Conservation (phyloP, 2,329 filamentous ascomycete species). For the Paecilomyces fulvus region DNA sequence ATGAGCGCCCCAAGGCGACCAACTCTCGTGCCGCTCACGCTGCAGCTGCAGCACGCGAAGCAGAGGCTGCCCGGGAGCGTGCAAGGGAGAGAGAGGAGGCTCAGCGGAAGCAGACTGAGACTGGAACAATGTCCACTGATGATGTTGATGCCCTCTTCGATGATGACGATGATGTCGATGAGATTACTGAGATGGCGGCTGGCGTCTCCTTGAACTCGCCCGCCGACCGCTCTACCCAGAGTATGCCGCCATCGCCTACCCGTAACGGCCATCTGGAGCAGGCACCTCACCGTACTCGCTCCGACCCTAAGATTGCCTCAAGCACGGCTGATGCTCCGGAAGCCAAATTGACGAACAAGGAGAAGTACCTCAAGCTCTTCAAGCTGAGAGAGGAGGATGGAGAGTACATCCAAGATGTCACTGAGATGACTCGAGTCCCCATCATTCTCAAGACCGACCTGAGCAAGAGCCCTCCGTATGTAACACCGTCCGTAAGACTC, state of each 20-base stretch:
- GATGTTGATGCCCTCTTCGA: conserved; percentile 95
- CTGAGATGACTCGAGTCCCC: conserved; percentile 95
- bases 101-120: conserved; percentile 87
- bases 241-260: conserved; percentile 83
- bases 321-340: conserved; percentile 61
- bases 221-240: conserved; percentile 83
- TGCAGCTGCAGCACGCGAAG: conserved; percentile 66
- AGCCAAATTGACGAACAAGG: conserved; percentile 78
- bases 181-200: conserved; percentile 82
- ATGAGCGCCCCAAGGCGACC: conserved; percentile 82
- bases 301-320: conserved; percentile 81
- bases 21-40: conserved; percentile 68
- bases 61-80: conserved; percentile 71
- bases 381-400: conserved; percentile 83
- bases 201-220: conserved; percentile 69
- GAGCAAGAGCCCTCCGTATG: conserved; percentile 98
- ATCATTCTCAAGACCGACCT: conserved; percentile 97
- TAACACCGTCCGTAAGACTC: conserved; percentile 24
- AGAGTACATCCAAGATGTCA: conserved; percentile 96
- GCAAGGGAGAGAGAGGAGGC: conserved; percentile 85
- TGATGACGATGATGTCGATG: conserved; percentile 77
- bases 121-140: conserved; percentile 85
- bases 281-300: conserved; percentile 76
- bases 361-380: conserved; percentile 91
- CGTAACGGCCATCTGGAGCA: conserved; percentile 61